Evolutionary conservation across 495 filamentous ascomycete species (phyloP).

Genomic region (Halenospora varia): DNA sequence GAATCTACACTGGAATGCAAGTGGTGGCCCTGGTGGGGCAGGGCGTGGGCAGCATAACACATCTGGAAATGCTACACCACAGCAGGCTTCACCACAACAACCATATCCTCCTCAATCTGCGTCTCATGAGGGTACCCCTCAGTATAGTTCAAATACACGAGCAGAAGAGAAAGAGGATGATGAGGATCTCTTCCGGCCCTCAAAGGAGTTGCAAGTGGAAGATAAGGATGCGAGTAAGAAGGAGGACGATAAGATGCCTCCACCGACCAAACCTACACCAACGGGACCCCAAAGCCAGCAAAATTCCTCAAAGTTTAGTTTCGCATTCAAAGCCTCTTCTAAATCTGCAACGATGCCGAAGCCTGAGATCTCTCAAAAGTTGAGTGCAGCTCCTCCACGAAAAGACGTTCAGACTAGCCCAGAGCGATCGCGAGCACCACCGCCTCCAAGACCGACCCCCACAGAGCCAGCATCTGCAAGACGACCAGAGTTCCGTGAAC

Average conservation of each 20-base stretch:
- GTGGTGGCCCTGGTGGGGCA: constrained; percentile 22
- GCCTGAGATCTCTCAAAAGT: constrained; percentile 67
- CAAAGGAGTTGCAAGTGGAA: constrained; percentile 61
- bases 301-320: constrained; percentile 63
- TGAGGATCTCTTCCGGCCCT: constrained; percentile 57
- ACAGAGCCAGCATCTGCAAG: constrained; percentile 35
- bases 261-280: constrained; percentile 39
- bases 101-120: constrained; percentile 21
- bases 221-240: constrained; percentile 47
- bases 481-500: constrained; percentile 36
- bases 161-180: constrained; percentile 38
- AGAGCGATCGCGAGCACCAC: constrained; percentile 26
- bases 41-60: constrained; percentile 40
- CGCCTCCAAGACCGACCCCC: constrained; percentile 21
- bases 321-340: constrained; percentile 69
- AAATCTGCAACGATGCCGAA: constrained; percentile 62
- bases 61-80: constrained; percentile 29
- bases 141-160: constrained; percentile 18
- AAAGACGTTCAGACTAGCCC: constrained; percentile 24
- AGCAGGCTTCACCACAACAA: constrained; percentile 24
- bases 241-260: constrained; percentile 39
- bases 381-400: constrained; percentile 48
- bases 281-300: constrained; percentile 51
- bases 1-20: constrained; percentile 58
- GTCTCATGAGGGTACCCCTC: constrained; percentile 30